These are phyloP conservation scores for Chaetoceros tenuissimus DNA, from an alignment of 108 stramenopile species.

Conservation along the genomic window DNA sequence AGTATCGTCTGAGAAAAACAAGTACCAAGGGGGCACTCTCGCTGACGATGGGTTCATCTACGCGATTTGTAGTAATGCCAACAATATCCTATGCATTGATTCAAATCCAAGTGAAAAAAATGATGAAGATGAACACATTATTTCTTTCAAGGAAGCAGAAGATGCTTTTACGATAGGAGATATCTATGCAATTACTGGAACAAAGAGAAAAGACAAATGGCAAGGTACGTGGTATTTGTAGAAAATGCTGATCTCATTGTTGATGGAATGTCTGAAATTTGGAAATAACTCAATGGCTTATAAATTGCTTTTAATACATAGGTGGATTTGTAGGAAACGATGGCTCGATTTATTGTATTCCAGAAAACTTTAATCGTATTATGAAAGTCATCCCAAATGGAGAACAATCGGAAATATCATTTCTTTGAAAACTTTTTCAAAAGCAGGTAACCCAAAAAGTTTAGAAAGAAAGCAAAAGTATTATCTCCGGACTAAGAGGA, in stretches of 20 bases:
- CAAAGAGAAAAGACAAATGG: constrained; percentile 45
- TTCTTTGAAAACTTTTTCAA: neutral
- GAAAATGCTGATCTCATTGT: neutral
- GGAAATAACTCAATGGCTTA: neutral
- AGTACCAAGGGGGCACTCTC: constrained; percentile 78
- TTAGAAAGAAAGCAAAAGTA: no score
- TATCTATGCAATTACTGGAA: neutral
- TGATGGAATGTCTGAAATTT: neutral
- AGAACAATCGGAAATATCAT: constrained; percentile 9
- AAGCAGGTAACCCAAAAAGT: no score
- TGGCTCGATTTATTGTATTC: constrained; percentile 68
- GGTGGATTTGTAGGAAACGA: constrained; percentile 57
- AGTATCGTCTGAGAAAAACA: constrained; percentile 56
- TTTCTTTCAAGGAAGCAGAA: neutral
- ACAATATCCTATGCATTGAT: constrained; percentile 52
- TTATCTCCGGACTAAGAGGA: no score
- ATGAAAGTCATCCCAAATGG: constrained; percentile 57
- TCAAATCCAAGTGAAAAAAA: constrained; percentile 8
- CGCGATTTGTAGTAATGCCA: constrained; percentile 60
- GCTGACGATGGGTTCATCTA: constrained; percentile 66
- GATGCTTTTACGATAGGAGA: neutral
- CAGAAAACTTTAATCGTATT: constrained; percentile 62
- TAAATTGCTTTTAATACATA: neutral
- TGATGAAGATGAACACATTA: neutral
- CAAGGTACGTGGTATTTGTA: constrained; percentile 31